Percentiles rank a stretch among this genome's conserved stretches.
Evolutionary conservation across 2,329 filamentous ascomycete species (phyloP).

Genomic region (Ilyonectria mors-panacis): DNA sequence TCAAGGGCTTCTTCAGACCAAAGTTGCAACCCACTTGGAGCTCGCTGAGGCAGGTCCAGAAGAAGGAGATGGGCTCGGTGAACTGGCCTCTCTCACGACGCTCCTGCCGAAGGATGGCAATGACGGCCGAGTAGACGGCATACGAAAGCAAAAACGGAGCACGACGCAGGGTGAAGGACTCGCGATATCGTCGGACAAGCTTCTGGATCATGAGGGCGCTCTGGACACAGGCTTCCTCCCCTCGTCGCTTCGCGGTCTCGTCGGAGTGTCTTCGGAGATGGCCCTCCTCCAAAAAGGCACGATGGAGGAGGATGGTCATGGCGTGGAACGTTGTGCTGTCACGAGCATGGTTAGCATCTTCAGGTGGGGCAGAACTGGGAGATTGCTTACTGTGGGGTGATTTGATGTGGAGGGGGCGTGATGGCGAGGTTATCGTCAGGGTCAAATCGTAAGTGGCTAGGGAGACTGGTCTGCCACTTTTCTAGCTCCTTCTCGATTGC

Average conservation of each 20-base stretch:
- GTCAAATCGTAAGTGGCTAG: slow-evolving; percentile 47
- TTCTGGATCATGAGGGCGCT: slow-evolving; percentile 56
- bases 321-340: slow-evolving; percentile 56
- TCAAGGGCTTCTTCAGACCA: slow-evolving; percentile 54
- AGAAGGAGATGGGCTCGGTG: slow-evolving; percentile 54
- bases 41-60: slow-evolving; percentile 55
- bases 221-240: slow-evolving; percentile 50
- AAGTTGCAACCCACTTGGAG: slow-evolving; percentile 54
- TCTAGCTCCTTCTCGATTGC: slow-evolving; percentile 47
- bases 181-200: slow-evolving; percentile 54
- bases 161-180: slow-evolving; percentile 56
- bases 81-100: slow-evolving; percentile 49
- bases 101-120: slow-evolving; percentile 52
- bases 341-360: slow-evolving; percentile 27
- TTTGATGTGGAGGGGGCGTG: slow-evolving; percentile 49
- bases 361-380: slow-evolving; percentile 7
- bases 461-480: slow-evolving; percentile 46
- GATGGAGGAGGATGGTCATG: slow-evolving; percentile 61
- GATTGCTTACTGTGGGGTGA: slow-evolving; percentile 48
- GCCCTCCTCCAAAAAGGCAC: slow-evolving; percentile 58
- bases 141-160: slow-evolving; percentile 60
- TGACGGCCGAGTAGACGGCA: slow-evolving; percentile 56
- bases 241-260: slow-evolving; percentile 43
- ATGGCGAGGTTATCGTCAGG: slow-evolving; percentile 45
- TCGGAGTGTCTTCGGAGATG: slow-evolving; percentile 49